Evolutionary conservation across 768 basidiomycete species (phyloP).

Genomic region (Boletus rubroflammeus): DNA sequence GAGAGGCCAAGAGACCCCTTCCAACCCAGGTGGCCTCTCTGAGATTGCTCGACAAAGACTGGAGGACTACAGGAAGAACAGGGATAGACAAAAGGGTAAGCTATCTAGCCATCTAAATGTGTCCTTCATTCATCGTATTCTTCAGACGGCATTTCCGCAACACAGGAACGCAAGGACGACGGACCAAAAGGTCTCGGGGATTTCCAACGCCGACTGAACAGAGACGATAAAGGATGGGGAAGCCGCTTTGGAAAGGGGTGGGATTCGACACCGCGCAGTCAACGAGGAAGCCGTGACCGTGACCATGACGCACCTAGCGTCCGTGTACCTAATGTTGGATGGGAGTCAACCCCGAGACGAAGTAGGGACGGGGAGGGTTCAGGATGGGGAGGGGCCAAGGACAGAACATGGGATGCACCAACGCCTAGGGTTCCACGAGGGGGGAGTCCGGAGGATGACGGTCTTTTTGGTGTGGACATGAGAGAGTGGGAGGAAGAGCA

Average conservation of each 20-base stretch:
- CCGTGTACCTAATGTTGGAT: slow-evolving; percentile 86
- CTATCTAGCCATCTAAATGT: neutral
- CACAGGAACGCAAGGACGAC: slow-evolving; percentile 51
- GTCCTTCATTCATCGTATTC: neutral
- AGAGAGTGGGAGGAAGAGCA: slow-evolving; percentile 99
- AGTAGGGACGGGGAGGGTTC: slow-evolving; percentile 50
- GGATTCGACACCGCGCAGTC: slow-evolving; percentile 62
- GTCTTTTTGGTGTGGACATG: slow-evolving; percentile 60
- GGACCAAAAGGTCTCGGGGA: slow-evolving; percentile 82
- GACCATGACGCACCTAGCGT: slow-evolving; percentile 72
- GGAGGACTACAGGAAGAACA: slow-evolving; percentile 70
- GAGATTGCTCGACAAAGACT: slow-evolving; percentile 65
- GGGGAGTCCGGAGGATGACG: slow-evolving; percentile 68
- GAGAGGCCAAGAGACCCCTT: slow-evolving; percentile 87
- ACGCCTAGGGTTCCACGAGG: slow-evolving; percentile 69
- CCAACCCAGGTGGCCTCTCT: slow-evolving; percentile 86
- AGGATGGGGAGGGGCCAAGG: slow-evolving; percentile 58
- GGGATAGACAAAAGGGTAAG: slow-evolving; percentile 67
- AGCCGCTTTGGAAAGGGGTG: slow-evolving; percentile 38
- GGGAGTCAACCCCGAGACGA: slow-evolving; percentile 87
- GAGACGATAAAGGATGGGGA: slow-evolving; percentile 54
- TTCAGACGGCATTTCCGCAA: slow-evolving; percentile 69
- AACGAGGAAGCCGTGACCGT: slow-evolving; percentile 39
- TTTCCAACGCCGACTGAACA: slow-evolving; percentile 89
- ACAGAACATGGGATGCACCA: slow-evolving; percentile 77